Base-by-base conservation (phyloP, 768 basidiomycete species). In the Mycena albidolilacea region DNA sequence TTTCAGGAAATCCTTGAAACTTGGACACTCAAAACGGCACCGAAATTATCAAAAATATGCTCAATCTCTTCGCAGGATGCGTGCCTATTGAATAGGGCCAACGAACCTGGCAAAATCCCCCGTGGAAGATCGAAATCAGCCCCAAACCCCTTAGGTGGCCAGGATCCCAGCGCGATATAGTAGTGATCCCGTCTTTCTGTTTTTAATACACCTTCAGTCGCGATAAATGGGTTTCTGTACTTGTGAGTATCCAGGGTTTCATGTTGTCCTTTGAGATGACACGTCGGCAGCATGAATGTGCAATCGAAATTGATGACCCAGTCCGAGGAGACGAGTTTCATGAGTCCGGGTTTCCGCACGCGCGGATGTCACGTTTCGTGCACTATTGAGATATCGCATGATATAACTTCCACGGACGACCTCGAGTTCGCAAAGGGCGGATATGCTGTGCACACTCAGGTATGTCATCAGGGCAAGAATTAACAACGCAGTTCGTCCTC, bases 201-300 rank as follows among this genome's bases (percentile, higher is more conserved):
- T 11, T 52, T 52, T 52, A 17, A 15, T 17, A 17, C 41, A 43
- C 41, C 10, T 43, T 43, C 50, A 52, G 50, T 52, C 4, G 50
- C 50, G 7, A 52, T 52, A 52, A 52, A 52, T 17, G 50, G 50
- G 50, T 11, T 52, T 52, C 50, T 52, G 50, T 52, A 52, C 50
- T 52, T 52, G 50, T 52, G 8, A 11, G 50, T 52, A 52, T 52
- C 5, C 50, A 8, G 50, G 50, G 21, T 52, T 52, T 15, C 19
- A 21, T 52, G 7, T 17, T 17, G 11, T 52, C 50, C 19, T 19
- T 1, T 11, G 4, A 17, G 50, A 52, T 52, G 50, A 15, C 50
- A 52, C 50, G 12, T 52, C 4, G 12, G 12, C 19, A 52, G 50
- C 12, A 21, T 52, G 50, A 52, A 52, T 52, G 10, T 52, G 50